Base-by-base conservation (phyloP, 352 stramenopile species). In the Globisporangium perplexum region DNA sequence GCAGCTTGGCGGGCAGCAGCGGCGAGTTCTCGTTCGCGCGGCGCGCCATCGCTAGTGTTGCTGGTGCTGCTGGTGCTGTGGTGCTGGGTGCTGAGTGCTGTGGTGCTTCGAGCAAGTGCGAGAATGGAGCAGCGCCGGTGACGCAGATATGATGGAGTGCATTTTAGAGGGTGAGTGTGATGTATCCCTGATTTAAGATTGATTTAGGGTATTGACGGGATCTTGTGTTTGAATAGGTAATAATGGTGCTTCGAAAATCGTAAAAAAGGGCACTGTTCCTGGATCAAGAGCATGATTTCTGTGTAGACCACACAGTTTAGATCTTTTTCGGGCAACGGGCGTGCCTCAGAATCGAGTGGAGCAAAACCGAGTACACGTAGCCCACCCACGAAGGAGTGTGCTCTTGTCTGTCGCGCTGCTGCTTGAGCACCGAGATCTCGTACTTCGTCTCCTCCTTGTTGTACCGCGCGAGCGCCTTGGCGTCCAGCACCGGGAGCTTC, bases 381-480 rank as follows among this genome's bases (percentile, higher is more conserved):
- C n/a, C n/a, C n/a, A n/a, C n/a, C n/a, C n/a, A n/a, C n/a, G n/a
- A n/a, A n/a, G n/a, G n/a, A n/a, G n/a, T n/a, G n/a, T n/a, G n/a
- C n/a, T n/a, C n/a, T n/a, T n/a, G n/a, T n/a, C n/a, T n/a, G 53
- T 97, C 90, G 50, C 90, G 75, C 68, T 98, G 90, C 51, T 96
- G 86, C 58, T 98, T 88, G 18, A 98, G 70, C 57, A 94, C 76
- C 7, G 74, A 85, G 59, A 98, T 98, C 48, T 97, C 82, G 69
- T 96, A 92, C 66, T 97, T 97, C 55, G 98, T 77, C 42, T 97
- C 82, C 50, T 98, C 88, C 55, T 88, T 88, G 64, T 82, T 90
- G 77, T 95, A 95, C 47, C 88, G 79, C 47, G 83, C 77, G 42
- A 98, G 66, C 2, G 90, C 83, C 47, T 82, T 72, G 24, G 78